phyloP scores from a whole-genome alignment of 139 green algal species.

The Zygnema cylindricum region DNA sequence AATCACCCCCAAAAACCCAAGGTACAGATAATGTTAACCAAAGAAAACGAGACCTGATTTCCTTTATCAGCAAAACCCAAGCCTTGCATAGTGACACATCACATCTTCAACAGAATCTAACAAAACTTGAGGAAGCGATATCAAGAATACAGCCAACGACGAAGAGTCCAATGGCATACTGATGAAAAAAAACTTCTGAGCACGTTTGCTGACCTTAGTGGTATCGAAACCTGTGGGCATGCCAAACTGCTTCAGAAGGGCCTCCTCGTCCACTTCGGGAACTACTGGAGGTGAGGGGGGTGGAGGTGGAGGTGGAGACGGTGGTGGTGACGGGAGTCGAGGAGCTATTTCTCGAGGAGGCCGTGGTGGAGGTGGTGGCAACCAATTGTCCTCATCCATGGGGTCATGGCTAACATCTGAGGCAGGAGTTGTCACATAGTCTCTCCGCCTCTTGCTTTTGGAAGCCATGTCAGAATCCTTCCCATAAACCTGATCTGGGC shows the following conservation, averaged over 20 bases:
- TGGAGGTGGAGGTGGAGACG: not conserved
- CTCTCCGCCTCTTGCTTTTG: no score
- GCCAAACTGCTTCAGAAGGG: constrained; percentile 5
- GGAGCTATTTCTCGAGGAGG: not conserved
- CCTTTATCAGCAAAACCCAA: no score
- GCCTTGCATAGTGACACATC: no score
- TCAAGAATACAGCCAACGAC: no score
- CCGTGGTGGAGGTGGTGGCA: not conserved
- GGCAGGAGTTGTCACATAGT: no score
- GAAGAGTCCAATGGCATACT: no score
- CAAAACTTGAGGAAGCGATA: no score
- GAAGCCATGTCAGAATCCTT: not conserved
- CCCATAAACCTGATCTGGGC: not conserved
- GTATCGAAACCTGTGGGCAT: not conserved
- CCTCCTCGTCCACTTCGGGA: not conserved
- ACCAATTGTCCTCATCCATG: not conserved
- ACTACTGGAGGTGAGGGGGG: not conserved
- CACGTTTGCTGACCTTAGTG: not conserved
- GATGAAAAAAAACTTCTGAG: constrained; percentile 5
- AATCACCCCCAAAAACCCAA: not conserved
- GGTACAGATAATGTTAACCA: not conserved
- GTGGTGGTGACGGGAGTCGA: not conserved
- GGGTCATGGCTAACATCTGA: not conserved
- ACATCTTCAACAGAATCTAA: no score
- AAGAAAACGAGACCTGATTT: no score